Conservation (phyloP, 352 stramenopile species). For the Stephanocyclus meneghinianus region DNA sequence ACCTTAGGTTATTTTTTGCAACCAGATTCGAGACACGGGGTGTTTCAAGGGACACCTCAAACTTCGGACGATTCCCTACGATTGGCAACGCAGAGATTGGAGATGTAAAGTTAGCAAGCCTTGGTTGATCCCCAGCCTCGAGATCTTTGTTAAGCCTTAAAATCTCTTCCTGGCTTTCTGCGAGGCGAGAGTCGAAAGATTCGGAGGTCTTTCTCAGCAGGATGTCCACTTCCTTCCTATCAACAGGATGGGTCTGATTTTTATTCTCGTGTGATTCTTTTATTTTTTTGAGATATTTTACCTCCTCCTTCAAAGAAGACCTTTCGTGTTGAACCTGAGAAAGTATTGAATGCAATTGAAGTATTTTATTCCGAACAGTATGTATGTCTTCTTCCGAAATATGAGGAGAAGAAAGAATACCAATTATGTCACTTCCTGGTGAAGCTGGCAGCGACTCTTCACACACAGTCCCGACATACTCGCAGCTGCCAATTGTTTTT, state of each 20-base stretch:
- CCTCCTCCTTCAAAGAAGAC: constrained; percentile 43
- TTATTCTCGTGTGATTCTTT: constrained; percentile 43
- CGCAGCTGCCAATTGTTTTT: background rate
- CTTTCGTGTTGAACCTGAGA: constrained; percentile 39
- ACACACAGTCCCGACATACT: background rate
- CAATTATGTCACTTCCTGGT: constrained; percentile 21
- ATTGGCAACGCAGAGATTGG: constrained; percentile 5
- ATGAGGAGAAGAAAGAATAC: constrained; percentile 28
- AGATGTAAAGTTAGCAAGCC: constrained; percentile 26
- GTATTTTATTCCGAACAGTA: constrained; percentile 35
- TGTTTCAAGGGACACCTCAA: constrained; percentile 40
- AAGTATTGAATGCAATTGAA: constrained; percentile 33
- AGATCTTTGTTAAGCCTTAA: constrained; percentile 29
- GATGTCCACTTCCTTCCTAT: constrained; percentile 25
- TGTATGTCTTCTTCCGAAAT: constrained; percentile 33
- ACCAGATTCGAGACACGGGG: constrained; percentile 7
- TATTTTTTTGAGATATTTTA: constrained; percentile 34
- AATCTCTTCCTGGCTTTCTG: constrained; percentile 37
- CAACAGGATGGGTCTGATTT: constrained; percentile 23
- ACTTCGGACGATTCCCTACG: constrained; percentile 14
- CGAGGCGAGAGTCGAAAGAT: constrained; percentile 20
- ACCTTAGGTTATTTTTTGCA: background rate
- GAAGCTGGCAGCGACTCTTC: constrained; percentile 7
- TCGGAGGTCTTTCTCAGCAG: constrained; percentile 33
- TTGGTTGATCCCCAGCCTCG: background rate